phyloP scores from a whole-genome alignment of 805 yeast species.

The Monosporozyma aquatica region DNA sequence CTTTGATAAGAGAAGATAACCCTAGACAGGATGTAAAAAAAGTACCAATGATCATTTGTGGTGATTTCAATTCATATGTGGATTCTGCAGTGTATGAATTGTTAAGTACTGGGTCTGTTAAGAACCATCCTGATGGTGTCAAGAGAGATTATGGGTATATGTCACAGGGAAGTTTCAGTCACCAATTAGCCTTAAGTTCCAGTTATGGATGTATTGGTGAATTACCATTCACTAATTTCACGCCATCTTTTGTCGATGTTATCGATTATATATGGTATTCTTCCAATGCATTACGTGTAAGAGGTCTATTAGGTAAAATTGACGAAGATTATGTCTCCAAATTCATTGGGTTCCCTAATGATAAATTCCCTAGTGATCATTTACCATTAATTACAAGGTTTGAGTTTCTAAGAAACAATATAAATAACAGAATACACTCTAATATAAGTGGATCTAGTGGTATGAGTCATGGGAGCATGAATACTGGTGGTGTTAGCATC shows the following conservation, averaged over 20 bases:
- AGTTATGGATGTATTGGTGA: constrained; percentile 81
- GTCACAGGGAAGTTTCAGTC: constrained; percentile 82
- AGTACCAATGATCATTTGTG: constrained; percentile 78
- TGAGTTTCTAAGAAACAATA: constrained; percentile 45
- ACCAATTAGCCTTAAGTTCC: constrained; percentile 71
- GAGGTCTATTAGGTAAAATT: constrained; percentile 76
- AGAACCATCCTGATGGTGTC: constrained; percentile 67
- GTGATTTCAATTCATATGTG: constrained; percentile 86
- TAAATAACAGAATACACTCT: constrained; percentile 8
- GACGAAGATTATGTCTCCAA: constrained; percentile 69
- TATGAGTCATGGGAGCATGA: neutral
- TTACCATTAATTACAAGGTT: constrained; percentile 77
- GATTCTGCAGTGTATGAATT: constrained; percentile 90
- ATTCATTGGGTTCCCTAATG: constrained; percentile 87
- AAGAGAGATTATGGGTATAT: constrained; percentile 87
- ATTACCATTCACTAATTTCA: constrained; percentile 86
- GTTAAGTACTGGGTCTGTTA: constrained; percentile 71
- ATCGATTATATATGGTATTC: constrained; percentile 96
- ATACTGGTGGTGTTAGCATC: neutral
- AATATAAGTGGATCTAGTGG: neutral
- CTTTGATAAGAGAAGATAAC: constrained; percentile 41
- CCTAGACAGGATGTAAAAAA: constrained; percentile 45
- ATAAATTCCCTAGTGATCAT: constrained; percentile 91
- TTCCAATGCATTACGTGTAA: constrained; percentile 67
- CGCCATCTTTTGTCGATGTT: constrained; percentile 87